phyloP scores from a whole-genome alignment of 2,329 filamentous ascomycete genomes.

The Eutypa lata region DNA sequence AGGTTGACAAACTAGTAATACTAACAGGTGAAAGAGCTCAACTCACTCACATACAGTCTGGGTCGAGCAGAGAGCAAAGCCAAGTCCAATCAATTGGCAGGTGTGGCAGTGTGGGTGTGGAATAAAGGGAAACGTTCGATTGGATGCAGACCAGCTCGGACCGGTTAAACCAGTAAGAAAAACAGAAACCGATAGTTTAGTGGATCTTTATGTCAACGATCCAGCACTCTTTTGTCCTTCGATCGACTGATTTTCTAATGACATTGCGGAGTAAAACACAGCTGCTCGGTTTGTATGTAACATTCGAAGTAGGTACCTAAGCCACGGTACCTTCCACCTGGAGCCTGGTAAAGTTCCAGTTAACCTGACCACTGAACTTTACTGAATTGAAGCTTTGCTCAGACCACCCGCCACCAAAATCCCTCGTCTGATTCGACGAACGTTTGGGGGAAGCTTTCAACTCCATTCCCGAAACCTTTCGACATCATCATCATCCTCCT shows the following conservation, averaged over 20 bases:
- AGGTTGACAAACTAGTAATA: neutral
- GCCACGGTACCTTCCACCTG: no score
- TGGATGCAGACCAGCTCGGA: neutral
- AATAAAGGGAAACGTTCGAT: neutral
- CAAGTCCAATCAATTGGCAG: neutral
- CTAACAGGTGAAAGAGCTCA: neutral
- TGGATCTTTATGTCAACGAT: neutral
- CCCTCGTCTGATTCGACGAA: conserved; percentile 21
- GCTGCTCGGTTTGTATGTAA: no score
- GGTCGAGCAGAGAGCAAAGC: neutral
- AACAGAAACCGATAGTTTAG: neutral
- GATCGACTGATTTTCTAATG: no score
- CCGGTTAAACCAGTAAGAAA: neutral
- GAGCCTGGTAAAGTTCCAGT: no score
- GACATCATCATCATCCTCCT: conserved; percentile 28
- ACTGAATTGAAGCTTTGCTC: neutral
- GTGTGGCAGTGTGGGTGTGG: neutral
- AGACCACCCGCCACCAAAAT: conserved; percentile 33
- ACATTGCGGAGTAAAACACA: no score
- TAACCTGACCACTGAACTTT: neutral
- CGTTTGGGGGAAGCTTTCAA: conserved; percentile 2
- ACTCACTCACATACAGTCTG: neutral
- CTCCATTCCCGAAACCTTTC: conserved; percentile 13
- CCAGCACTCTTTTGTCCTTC: no score
- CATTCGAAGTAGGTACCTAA: no score